Base-by-base conservation (phyloP, 306 rosid genomes). In the Cicer chorassanicum region DNA sequence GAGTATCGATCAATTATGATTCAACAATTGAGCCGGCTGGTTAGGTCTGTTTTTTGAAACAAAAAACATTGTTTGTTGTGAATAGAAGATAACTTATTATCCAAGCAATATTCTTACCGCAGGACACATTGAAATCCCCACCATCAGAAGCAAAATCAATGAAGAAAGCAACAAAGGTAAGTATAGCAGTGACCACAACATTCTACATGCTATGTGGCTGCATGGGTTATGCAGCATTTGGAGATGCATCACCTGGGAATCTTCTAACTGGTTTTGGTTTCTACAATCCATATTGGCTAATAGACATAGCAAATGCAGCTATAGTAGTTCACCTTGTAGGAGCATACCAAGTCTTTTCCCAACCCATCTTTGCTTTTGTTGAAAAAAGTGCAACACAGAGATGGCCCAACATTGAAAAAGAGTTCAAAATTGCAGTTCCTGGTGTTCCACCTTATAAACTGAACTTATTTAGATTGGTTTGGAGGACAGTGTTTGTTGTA, bases 181-280 rank as follows among this genome's bases (percentile, higher is more conserved):
- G 98, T 34, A 87, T 82, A 6, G 48, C 82, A 6, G 89, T 86
- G 67, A 87, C 96, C 11, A 88, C 98, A 59, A 38, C 75, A 62
- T 92, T 90, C 83, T 92, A 92, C 74, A 77, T 86, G 87, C 73
- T 86, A 0, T 90, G 96, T 86, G 98, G 96, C 1, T 83, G 88
- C 81, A 87, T 87, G 88, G 98, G 98, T 0, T 92, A 92, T 70
- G 98, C 94, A 9, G 96, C 98, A 62, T 89, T 89, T 70, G 98
- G 98, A 9, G 90, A 92, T 74, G 54, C 56, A 1, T 60, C 98
- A 46, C 98, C 96, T 0, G 89, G 93, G 65, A 92, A 92, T 80
- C 91, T 92, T 57, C 91, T 92, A 51, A 89, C 98, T 29, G 98
- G 98, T 4, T 92, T 90, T 77, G 98, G 91, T 9, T 90, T 83